Conservation (phyloP, 495 filamentous ascomycete species). For the Aspergillus biplanus region DNA sequence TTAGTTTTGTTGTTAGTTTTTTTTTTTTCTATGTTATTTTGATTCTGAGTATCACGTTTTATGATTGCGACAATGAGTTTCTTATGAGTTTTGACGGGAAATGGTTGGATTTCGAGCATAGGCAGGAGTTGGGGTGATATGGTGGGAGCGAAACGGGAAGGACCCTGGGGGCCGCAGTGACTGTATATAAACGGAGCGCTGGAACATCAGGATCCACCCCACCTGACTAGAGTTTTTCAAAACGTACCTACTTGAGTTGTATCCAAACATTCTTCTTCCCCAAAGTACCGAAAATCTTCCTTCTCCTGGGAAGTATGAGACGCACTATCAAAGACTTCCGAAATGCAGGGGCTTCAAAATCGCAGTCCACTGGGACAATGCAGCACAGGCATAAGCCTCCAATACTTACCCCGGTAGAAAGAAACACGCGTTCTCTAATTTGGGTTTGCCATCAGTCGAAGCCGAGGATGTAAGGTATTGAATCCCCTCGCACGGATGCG, state of each 20-base stretch:
- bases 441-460: not conserved
- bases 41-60: not conserved
- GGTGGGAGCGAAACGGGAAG: not conserved
- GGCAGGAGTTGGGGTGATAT: not conserved
- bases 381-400: not conserved
- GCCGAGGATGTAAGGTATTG: not conserved
- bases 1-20: constrained; percentile 5
- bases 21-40: too few relatives aligned
- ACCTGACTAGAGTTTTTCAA: not conserved
- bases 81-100: too few relatives aligned
- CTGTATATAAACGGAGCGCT: not conserved
- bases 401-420: not conserved
- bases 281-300: not conserved
- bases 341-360: not conserved
- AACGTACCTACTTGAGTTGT: not conserved
- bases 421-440: not conserved
- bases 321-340: not conserved
- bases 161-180: not conserved
- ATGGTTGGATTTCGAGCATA: not conserved
- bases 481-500: not conserved
- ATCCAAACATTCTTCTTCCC: not conserved
- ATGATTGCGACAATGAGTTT: not conserved
- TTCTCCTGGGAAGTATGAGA: not conserved
- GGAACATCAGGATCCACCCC: not conserved
- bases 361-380: not conserved